Percentiles rank a stretch among this genome's conserved stretches.
These are phyloP conservation scores for Alternaria arbusti DNA, from an alignment of 2,329 filamentous ascomycete genomes.

Conservation along the genomic window DNA sequence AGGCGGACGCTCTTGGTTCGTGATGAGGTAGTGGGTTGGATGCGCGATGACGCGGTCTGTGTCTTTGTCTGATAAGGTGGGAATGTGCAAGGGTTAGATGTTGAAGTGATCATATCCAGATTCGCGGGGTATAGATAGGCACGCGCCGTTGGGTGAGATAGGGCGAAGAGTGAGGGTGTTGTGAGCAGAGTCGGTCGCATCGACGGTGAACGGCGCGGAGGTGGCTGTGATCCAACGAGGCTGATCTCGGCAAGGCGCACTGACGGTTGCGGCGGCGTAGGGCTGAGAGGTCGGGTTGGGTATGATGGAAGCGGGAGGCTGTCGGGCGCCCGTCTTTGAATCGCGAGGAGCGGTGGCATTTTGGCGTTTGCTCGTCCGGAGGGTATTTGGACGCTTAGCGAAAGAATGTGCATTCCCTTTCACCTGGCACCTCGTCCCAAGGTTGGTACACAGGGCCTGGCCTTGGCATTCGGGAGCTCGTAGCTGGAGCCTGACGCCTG, in stretches of 20 bases:
- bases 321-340: neutral
- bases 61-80: slow-evolving; percentile 26
- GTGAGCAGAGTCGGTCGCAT: slow-evolving; percentile 20
- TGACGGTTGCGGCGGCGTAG: slow-evolving; percentile 27
- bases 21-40: slow-evolving; percentile 17
- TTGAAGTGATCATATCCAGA: slow-evolving; percentile 47
- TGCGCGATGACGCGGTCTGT: slow-evolving; percentile 32
- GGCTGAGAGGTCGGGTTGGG: slow-evolving; percentile 18
- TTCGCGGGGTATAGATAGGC: slow-evolving; percentile 29
- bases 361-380: neutral
- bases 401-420: neutral
- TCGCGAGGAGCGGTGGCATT: neutral
- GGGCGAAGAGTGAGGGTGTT: slow-evolving; percentile 12
- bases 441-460: slow-evolving; percentile 5
- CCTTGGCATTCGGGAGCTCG: slow-evolving; percentile 18
- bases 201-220: slow-evolving; percentile 28
- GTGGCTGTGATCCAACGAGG: slow-evolving; percentile 25
- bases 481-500: slow-evolving; percentile 21
- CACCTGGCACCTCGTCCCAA: neutral
- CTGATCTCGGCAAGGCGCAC: slow-evolving; percentile 23
- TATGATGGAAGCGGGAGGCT: slow-evolving; percentile 1
- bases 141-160: slow-evolving; percentile 24
- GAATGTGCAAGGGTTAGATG: slow-evolving; percentile 25
- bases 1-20: slow-evolving; percentile 29
- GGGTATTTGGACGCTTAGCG: neutral